Conservation (phyloP, 441 rosid species). For the Pelargonium fulgidum region DNA sequence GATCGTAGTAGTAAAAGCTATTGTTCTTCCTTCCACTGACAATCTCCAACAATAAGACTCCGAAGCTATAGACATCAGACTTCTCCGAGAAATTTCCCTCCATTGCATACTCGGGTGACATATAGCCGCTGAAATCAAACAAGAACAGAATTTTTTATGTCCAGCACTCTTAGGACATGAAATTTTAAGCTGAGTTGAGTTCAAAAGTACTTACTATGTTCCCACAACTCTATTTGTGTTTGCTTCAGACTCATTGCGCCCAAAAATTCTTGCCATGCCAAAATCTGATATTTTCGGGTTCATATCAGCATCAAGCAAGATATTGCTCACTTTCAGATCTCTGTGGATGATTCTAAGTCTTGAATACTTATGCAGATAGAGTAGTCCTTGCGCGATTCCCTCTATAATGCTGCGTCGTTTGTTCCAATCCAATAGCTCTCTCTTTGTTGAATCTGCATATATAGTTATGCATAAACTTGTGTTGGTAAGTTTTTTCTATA, state of each 20-base stretch:
- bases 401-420: conserved; percentile 28
- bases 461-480: neutral
- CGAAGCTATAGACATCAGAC: conserved; percentile 23
- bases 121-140: neutral
- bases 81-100: conserved; percentile 28
- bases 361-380: conserved; percentile 38
- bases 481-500: no score
- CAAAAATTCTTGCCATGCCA: conserved; percentile 29
- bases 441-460: neutral
- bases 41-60: conserved; percentile 23
- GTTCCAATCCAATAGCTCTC: conserved; percentile 24
- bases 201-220: conserved; percentile 24
- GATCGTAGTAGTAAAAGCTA: neutral
- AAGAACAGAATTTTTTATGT: neutral
- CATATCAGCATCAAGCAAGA: conserved; percentile 29
- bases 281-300: conserved; percentile 34
- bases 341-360: conserved; percentile 28
- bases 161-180: neutral
- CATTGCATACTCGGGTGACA: conserved; percentile 19
- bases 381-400: conserved; percentile 33
- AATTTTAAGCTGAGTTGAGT: neutral
- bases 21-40: conserved; percentile 20
- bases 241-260: conserved; percentile 13
- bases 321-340: conserved; percentile 30
- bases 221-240: conserved; percentile 26